phyloP scores from a whole-genome alignment of 2,329 filamentous ascomycete species.

The Fusarium sp. region DNA sequence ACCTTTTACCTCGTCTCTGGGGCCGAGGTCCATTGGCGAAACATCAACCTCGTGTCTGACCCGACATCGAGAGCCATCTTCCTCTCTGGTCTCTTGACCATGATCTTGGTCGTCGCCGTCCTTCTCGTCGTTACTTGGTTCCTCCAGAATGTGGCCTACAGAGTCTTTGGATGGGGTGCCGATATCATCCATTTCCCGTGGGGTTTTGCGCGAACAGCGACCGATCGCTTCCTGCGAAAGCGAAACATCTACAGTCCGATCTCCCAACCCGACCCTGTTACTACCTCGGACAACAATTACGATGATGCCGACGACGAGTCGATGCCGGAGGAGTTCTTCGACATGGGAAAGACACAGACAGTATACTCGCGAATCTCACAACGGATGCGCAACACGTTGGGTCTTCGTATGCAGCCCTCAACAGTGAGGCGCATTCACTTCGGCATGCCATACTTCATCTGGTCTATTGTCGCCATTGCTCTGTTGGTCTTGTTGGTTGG shows the following conservation, averaged over 20 bases:
- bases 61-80: conserved; percentile 47
- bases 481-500: conserved; percentile 38
- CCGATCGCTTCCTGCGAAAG: conserved; percentile 18
- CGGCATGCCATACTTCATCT: conserved; percentile 34
- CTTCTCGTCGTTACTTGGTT: conserved; percentile 37
- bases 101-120: conserved; percentile 31
- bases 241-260: conserved; percentile 17
- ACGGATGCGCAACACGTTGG: conserved; percentile 5
- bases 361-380: background rate
- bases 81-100: conserved; percentile 49
- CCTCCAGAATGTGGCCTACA: conserved; percentile 42
- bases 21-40: conserved; percentile 52
- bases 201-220: conserved; percentile 12
- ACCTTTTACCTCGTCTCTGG: conserved; percentile 50
- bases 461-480: conserved; percentile 37
- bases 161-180: conserved; percentile 41
- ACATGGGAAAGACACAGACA: conserved; percentile 6
- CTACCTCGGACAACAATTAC: conserved; percentile 1
- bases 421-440: conserved; percentile 12
- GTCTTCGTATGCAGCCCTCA: conserved; percentile 3
- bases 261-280: conserved; percentile 12
- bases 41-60: conserved; percentile 48
- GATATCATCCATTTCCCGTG: conserved; percentile 47
- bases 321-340: background rate
- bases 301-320: conserved; percentile 16